These are phyloP conservation scores for Kwoniella pini DNA, from an alignment of 768 basidiomycete genomes.

Conservation along the genomic window DNA sequence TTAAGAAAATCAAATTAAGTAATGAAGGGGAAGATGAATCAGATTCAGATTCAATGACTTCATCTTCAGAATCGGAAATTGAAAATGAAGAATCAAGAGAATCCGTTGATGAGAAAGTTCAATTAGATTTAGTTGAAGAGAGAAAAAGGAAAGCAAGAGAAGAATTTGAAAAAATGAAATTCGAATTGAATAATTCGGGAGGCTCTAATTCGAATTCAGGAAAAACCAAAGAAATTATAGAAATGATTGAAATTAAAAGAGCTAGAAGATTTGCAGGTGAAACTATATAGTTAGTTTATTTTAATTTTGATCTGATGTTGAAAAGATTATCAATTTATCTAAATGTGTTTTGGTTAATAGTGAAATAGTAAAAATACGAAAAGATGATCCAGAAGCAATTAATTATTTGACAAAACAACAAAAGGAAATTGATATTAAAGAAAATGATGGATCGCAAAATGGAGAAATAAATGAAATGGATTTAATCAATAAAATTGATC, in stretches of 20 bases:
- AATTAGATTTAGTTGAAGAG: conserved; percentile 26
- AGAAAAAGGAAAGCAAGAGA: conserved; percentile 29
- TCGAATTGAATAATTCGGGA: conserved; percentile 5
- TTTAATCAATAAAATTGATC: too few species aligned
- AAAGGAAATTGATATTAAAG: neutral
- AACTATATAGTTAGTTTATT: conserved; percentile 38
- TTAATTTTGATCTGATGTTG: too few species aligned
- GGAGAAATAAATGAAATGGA: too few species aligned
- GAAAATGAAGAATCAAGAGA: conserved; percentile 13
- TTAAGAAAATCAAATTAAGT: neutral
- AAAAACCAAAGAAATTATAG: conserved; percentile 19
- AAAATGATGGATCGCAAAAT: too few species aligned
- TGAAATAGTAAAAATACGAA: conserved; percentile 40
- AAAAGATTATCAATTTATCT: too few species aligned
- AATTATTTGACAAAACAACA: conserved; percentile 17
- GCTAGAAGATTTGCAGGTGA: conserved; percentile 49
- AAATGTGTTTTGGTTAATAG: conserved; percentile 17
- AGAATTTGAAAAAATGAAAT: conserved; percentile 31
- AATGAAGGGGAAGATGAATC: conserved; percentile 7
- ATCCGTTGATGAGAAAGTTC: conserved; percentile 17
- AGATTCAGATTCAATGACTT: conserved; percentile 9
- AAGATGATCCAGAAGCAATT: conserved; percentile 44
- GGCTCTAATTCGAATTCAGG: neutral
- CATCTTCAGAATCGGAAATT: conserved; percentile 7
- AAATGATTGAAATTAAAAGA: conserved; percentile 41